These are phyloP conservation scores for Medicago ruthenica DNA, from an alignment of 306 rosid genomes.

Conservation along the genomic window DNA sequence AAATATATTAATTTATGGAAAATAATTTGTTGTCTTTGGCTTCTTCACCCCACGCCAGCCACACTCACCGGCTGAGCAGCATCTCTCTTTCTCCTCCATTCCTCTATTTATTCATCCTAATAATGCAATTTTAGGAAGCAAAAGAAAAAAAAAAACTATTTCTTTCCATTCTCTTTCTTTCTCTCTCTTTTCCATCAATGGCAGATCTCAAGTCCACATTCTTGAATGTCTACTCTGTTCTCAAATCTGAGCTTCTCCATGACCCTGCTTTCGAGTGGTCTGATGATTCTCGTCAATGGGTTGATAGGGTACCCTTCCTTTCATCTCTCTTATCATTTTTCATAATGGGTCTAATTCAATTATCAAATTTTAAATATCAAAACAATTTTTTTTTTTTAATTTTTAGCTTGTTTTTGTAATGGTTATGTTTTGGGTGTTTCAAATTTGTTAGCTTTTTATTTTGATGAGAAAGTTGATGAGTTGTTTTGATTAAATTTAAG, in stretches of 20 bases:
- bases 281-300: conserved; percentile 72
- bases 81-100: not conserved
- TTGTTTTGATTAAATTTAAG: conserved; percentile 3
- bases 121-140: not conserved
- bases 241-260: conserved; percentile 71
- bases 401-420: not conserved
- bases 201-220: conserved; percentile 80
- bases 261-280: conserved; percentile 84
- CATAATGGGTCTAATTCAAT: not conserved
- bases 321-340: not conserved
- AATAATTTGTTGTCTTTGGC: not conserved
- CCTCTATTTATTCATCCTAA: not conserved
- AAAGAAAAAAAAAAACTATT: too few species aligned
- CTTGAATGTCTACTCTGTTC: conserved; percentile 67
- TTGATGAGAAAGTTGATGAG: too few species aligned
- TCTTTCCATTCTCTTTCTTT: not conserved
- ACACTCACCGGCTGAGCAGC: not conserved
- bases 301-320: conserved; percentile 54
- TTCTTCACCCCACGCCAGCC: conserved; percentile 10
- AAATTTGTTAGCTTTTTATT: not conserved
- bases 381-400: too few species aligned
- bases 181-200: conserved; percentile 43
- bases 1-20: not conserved
- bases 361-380: not conserved
- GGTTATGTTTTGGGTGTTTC: not conserved